phyloP scores from a whole-genome alignment of 2,329 filamentous ascomycete species.

The Cladosporium colombiae region DNA sequence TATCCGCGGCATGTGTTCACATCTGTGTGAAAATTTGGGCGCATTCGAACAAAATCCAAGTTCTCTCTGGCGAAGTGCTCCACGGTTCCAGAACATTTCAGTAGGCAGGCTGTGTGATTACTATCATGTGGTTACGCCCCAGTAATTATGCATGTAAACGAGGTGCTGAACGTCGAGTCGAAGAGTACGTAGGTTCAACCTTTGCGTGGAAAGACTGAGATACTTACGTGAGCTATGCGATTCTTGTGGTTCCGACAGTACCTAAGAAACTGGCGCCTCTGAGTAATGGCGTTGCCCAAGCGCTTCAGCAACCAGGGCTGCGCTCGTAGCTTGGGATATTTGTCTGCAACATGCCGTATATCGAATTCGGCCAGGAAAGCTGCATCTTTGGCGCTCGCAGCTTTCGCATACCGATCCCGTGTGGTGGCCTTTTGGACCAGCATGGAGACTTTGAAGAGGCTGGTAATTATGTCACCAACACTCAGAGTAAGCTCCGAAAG shows the following conservation, averaged over 20 bases:
- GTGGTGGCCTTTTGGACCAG: slow-evolving; percentile 30
- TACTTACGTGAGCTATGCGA: slow-evolving; percentile 16
- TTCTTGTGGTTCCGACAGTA: slow-evolving; percentile 29
- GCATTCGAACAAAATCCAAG: background rate
- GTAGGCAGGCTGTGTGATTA: no score
- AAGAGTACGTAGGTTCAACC: background rate
- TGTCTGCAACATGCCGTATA: slow-evolving; percentile 29
- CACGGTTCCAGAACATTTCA: background rate
- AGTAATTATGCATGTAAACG: background rate
- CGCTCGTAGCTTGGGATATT: slow-evolving; percentile 28
- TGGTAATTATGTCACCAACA: slow-evolving; percentile 27
- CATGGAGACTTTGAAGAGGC: slow-evolving; percentile 32
- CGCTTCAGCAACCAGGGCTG: slow-evolving; percentile 28
- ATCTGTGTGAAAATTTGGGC: background rate
- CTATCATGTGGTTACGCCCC: no score
- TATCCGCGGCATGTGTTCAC: background rate
- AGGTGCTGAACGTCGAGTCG: background rate
- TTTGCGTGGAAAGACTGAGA: background rate
- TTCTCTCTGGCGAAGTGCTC: background rate
- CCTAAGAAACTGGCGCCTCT: slow-evolving; percentile 29
- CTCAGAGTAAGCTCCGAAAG: slow-evolving; percentile 28
- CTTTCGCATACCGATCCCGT: slow-evolving; percentile 31
- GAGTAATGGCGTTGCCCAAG: slow-evolving; percentile 31
- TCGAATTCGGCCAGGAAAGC: slow-evolving; percentile 28
- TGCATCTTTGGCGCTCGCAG: slow-evolving; percentile 21